phyloP scores from a whole-genome alignment of 2,329 filamentous ascomycete genomes.

The Cadophora sp. region DNA sequence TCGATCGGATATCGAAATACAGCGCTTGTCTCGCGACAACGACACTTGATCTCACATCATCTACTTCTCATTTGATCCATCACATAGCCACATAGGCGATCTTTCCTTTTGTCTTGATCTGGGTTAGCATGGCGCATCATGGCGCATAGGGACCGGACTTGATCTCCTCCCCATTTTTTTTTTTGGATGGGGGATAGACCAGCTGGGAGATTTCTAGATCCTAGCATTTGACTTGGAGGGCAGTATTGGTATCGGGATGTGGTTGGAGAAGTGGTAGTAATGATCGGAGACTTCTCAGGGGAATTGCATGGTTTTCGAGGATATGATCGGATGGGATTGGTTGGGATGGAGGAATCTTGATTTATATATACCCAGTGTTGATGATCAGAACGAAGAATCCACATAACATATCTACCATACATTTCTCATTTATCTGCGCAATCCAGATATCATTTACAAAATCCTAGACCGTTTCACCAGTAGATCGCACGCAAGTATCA shows the following conservation, averaged over 20 bases:
- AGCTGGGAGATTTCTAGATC: constrained; percentile 15
- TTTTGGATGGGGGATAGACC: neutral
- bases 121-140: constrained; percentile 14
- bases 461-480: too few relatives aligned
- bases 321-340: neutral
- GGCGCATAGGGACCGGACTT: constrained; percentile 8
- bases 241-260: neutral
- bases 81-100: neutral
- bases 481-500: too few relatives aligned
- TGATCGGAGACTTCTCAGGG: too few relatives aligned
- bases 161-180: neutral
- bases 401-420: neutral
- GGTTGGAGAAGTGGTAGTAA: neutral
- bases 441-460: too few relatives aligned
- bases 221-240: neutral
- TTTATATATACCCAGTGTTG: constrained; percentile 19
- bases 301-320: neutral
- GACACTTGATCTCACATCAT: neutral
- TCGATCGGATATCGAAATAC: constrained; percentile 3
- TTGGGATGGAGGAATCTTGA: neutral
- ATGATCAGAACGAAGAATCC: constrained; percentile 7
- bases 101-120: neutral
- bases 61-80: neutral
- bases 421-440: neutral
- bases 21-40: neutral